Percentiles rank a stretch among this genome's conserved stretches.
Evolutionary conservation across 345 rosid species (phyloP).

Genomic region (Capsella bursapastoris): DNA sequence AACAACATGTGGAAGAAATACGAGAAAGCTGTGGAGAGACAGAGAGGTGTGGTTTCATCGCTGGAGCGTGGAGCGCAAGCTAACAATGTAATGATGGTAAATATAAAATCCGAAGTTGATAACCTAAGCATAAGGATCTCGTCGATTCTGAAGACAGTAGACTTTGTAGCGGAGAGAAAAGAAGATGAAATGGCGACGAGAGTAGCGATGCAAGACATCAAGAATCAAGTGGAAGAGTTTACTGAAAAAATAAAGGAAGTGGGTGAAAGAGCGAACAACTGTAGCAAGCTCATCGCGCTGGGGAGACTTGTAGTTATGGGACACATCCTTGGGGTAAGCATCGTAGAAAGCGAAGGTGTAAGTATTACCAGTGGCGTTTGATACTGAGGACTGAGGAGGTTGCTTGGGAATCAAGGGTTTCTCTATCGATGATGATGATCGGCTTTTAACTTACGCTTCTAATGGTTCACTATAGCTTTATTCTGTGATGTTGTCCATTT

Average conservation of each 20-base stretch:
- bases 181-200: slow-evolving; percentile 45
- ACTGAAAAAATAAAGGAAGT: slow-evolving; percentile 56
- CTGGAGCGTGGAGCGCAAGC: slow-evolving; percentile 46
- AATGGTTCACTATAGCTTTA: too few species aligned
- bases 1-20: slow-evolving; percentile 53
- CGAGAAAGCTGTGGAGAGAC: slow-evolving; percentile 55
- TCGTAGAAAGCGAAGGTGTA: slow-evolving; percentile 28
- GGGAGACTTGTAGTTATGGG: slow-evolving; percentile 63
- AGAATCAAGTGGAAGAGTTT: slow-evolving; percentile 55
- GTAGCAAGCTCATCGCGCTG: slow-evolving; percentile 55
- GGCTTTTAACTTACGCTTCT: too few species aligned
- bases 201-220: slow-evolving; percentile 66
- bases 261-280: slow-evolving; percentile 53
- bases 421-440: too few species aligned
- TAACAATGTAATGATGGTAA: slow-evolving; percentile 55
- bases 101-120: slow-evolving; percentile 48
- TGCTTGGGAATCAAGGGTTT: too few species aligned
- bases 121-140: slow-evolving; percentile 49
- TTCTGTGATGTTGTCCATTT: too few species aligned
- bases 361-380: neutral
- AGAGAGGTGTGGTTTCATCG: slow-evolving; percentile 46
- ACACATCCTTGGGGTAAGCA: slow-evolving; percentile 50
- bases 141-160: slow-evolving; percentile 46
- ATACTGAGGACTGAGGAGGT: neutral
- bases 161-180: slow-evolving; percentile 53